Evolutionary conservation across 2,329 filamentous ascomycete genomes (phyloP), one percentile per base, ranked within the genome.

Genomic region (Colletotrichum paranaense): DNA sequence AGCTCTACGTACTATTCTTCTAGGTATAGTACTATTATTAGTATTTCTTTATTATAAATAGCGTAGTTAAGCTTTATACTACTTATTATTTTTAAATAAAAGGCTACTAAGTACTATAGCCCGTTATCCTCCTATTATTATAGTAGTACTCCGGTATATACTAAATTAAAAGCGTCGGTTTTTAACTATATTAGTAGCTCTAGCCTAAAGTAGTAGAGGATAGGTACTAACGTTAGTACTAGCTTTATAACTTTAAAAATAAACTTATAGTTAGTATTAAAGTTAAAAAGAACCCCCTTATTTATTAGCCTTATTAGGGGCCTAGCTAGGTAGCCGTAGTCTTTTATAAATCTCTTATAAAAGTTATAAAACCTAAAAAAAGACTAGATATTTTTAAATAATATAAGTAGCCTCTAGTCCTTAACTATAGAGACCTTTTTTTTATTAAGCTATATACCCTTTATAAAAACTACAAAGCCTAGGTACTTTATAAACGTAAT

Each of bases 141-240:
- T 8, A 8, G 0, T 30, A 30, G 0, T 0, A 2, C 6, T 8
- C 0, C 0, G 1, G 8, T 1, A 1, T 2, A 30, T 30, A 30
- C 7, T 8, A 30, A 30, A 0, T 30, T 30, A 8, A 1, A 30
- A 0, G 2, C 2, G 2, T 8, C 2, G 2, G 8, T 30, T 8
- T 30, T 8, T 7, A 30, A 0, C 0, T 2, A 2, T 2, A 2
- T 30, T 8, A 30, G 0, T 30, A 30, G 0, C 2, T 30, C 2
- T 2, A 8, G 8, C 0, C 1, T 30, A 30, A 30, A 30, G 0
- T 30, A 22, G 22, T 22, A 22, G 22, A 22, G 22, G 1, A 22
- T 22, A 22, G 22, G 22, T 1, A 1, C 5, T 8, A 8, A 7
- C 1, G 2, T 30, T 7, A 30, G 1, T 0, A 0, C 1, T 30